Base-by-base conservation (phyloP, 2,329 filamentous ascomycete genomes). In the Hypoxylon sp. region DNA sequence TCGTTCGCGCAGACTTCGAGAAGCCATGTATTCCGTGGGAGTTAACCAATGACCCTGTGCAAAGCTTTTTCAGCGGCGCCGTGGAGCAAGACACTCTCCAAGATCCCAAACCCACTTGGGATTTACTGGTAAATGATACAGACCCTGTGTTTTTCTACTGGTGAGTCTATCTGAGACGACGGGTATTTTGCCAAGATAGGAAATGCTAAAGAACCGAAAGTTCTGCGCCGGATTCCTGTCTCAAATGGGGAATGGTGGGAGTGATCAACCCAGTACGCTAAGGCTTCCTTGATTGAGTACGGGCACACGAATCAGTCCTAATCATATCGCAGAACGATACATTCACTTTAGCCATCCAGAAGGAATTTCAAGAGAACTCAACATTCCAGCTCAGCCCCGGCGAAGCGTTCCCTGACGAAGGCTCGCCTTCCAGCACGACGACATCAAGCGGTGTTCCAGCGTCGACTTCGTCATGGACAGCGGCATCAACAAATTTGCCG, bases 111-210 rank as follows among this genome's bases (percentile, higher is more conserved):
- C 78, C 78, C 17, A 79, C 73, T 13, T 79, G 74, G 74, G 75
- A 72, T 2, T 56, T 81, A 20, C 69, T 69, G 3, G 60, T 53
- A 5, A 61, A 59, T 37, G 48, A 41, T 39, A 66, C 63, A 17
- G 59, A 63, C 15, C 89, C 90, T 0, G 84, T 88, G 15, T 91
- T 89, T 74, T 91, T 85, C 75, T 92, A 92, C 74, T 92, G 89
- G 67, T 67, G 61, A 48, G 56, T 34, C 15, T 8, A 19, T n/a
- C n/a, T n/a, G n/a, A n/a, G n/a, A n/a, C n/a, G n/a, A 22, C 7
- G 2, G n/a, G 15, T 10, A 26, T 26, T 7, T 26, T 4, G 26
- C 22, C 1, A 19, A 44, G 11, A n/a, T n/a, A n/a, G n/a, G n/a
- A n/a, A 13, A 54, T 28, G 20, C 56, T 57, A 30, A 57, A 7